Conservation (phyloP, 176 grass and related monocot species). For the Phoenix roebelenii region DNA sequence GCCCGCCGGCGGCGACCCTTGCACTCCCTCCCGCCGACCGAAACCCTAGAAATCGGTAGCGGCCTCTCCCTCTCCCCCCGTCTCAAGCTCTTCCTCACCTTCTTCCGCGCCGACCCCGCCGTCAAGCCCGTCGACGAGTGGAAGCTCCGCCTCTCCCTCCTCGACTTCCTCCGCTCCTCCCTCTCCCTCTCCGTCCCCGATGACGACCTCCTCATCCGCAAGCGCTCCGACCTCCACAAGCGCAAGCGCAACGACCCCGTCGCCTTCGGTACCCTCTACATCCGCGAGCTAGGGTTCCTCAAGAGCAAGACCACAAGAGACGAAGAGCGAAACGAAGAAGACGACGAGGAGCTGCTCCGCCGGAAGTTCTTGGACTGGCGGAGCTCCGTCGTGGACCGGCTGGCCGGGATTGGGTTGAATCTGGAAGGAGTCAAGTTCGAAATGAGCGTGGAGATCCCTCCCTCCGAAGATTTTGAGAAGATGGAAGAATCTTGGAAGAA, state of each 20-base stretch:
- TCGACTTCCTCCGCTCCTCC: slow-evolving; percentile 59
- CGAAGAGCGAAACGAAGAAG: slow-evolving; percentile 18
- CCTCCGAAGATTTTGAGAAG: slow-evolving; percentile 46
- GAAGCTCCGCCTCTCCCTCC: slow-evolving; percentile 69
- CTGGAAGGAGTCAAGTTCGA: slow-evolving; percentile 74
- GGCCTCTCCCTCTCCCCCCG: slow-evolving; percentile 52
- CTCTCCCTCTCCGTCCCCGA: slow-evolving; percentile 46
- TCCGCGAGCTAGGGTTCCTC: slow-evolving; percentile 69
- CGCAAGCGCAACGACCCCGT: slow-evolving; percentile 66
- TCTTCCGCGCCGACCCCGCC: slow-evolving; percentile 67
- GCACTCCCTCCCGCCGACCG: slow-evolving; percentile 25
- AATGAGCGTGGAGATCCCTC: slow-evolving; percentile 58
- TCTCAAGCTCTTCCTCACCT: slow-evolving; percentile 69
- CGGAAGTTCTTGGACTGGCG: slow-evolving; percentile 54
- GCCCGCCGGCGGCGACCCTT: slow-evolving; percentile 12
- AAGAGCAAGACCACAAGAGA: not conserved
- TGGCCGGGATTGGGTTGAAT: slow-evolving; percentile 75
- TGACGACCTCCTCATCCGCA: slow-evolving; percentile 39
- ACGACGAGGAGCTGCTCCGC: slow-evolving; percentile 32
- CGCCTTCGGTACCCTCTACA: slow-evolving; percentile 57
- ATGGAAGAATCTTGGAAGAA: slow-evolving; percentile 91
- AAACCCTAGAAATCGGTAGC: slow-evolving; percentile 42
- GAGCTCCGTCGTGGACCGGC: slow-evolving; percentile 45
- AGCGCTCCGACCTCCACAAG: slow-evolving; percentile 75
- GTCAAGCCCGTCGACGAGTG: slow-evolving; percentile 81